phyloP scores from a whole-genome alignment of 2,329 filamentous ascomycete genomes.

The Aspergillus luchuensis region DNA sequence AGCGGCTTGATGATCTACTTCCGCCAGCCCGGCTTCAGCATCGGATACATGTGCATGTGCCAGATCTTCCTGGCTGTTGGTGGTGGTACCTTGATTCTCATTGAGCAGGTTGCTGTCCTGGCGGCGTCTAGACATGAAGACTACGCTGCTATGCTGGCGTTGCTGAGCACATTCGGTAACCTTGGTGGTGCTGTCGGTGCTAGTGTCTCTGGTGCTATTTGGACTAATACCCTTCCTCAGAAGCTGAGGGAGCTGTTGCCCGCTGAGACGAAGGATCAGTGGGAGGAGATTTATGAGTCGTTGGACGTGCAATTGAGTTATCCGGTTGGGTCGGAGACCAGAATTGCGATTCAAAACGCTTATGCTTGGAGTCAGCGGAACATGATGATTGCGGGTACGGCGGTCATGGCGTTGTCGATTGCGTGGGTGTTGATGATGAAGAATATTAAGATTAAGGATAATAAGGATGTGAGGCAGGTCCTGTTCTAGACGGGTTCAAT shows the following conservation, averaged over 20 bases:
- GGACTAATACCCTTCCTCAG: constrained; percentile 35
- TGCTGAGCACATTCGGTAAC: constrained; percentile 38
- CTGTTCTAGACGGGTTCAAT: not conserved
- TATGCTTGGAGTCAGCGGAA: constrained; percentile 50
- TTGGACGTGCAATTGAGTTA: constrained; percentile 31
- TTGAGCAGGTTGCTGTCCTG: constrained; percentile 57
- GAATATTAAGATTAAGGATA: constrained; percentile 18
- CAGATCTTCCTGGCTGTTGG: constrained; percentile 58
- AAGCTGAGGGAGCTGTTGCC: constrained; percentile 45
- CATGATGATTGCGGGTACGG: constrained; percentile 38
- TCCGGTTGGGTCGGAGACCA: constrained; percentile 38
- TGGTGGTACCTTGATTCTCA: constrained; percentile 54
- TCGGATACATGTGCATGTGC: constrained; percentile 57
- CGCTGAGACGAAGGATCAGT: constrained; percentile 10
- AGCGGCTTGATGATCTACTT: constrained; percentile 56
- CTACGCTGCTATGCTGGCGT: constrained; percentile 54
- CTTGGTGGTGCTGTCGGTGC: constrained; percentile 38
- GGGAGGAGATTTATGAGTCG: constrained; percentile 16
- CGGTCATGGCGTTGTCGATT: constrained; percentile 14
- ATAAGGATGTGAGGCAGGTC: not conserved
- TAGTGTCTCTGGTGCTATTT: constrained; percentile 36
- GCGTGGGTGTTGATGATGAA: constrained; percentile 13
- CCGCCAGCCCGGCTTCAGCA: constrained; percentile 46
- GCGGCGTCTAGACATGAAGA: constrained; percentile 54
- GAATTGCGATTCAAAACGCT: constrained; percentile 46